Conservation (phyloP, 768 basidiomycete species). For the Tylopilus plumbeoviolaceoides region DNA sequence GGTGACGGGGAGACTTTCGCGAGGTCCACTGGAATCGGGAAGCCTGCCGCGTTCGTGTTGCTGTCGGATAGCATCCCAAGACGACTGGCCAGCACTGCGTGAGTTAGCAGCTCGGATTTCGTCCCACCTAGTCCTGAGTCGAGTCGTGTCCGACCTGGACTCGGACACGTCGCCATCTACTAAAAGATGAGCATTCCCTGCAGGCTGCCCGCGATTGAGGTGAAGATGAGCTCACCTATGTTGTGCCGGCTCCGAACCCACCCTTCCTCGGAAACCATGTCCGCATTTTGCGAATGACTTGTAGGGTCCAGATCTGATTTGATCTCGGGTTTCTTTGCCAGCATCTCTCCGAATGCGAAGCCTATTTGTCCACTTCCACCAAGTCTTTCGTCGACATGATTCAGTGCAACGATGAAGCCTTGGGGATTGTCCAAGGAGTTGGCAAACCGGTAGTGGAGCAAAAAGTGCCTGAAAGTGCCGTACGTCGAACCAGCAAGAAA, state of each 20-base stretch:
- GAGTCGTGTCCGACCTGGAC: constrained; percentile 5
- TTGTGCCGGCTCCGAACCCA: constrained; percentile 12
- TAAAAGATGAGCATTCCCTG: background rate
- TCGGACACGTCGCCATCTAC: constrained; percentile 1
- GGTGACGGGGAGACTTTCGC: constrained; percentile 3
- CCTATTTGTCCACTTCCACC: constrained; percentile 30
- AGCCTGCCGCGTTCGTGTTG: constrained; percentile 40
- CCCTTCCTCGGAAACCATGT: constrained; percentile 13
- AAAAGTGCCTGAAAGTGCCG: constrained; percentile 30
- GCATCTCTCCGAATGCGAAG: constrained; percentile 22
- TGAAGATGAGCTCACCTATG: constrained; percentile 12
- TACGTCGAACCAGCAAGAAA: constrained; percentile 30
- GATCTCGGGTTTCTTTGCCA: constrained; percentile 15
- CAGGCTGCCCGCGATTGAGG: background rate
- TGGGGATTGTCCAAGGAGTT: constrained; percentile 30
- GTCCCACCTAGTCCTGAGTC: constrained; percentile 51
- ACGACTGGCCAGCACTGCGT: constrained; percentile 40
- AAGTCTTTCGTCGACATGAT: constrained; percentile 28
- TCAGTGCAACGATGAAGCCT: constrained; percentile 29
- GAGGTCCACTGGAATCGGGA: constrained; percentile 8
- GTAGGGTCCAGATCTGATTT: constrained; percentile 1
- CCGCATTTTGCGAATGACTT: constrained; percentile 2
- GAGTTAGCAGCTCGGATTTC: constrained; percentile 57
- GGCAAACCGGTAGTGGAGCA: constrained; percentile 28
- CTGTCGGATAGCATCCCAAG: constrained; percentile 69